Base-by-base conservation (phyloP, 2,329 filamentous ascomycete genomes). In the Aureobasidium sp. region DNA sequence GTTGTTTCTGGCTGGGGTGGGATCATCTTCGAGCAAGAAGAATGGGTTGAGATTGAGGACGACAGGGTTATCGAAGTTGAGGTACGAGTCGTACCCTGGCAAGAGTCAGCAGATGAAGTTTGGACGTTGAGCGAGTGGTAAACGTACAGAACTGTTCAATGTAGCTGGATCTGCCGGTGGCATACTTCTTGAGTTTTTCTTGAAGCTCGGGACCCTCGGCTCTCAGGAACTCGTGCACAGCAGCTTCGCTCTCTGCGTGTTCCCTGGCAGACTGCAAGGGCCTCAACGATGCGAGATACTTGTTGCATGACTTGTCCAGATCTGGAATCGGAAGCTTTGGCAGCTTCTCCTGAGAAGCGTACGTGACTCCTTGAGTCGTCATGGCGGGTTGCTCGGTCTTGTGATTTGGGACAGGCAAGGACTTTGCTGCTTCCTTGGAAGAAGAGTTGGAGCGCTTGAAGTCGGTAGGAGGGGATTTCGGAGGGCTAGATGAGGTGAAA, bases 21-120 rank as follows among this genome's bases (percentile, higher is more conserved):
- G 94, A 69, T 99, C 94, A 78, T 99, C 94, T 74, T 96, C 94
- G 57, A 99, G 81, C 60, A 99, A 79, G 77, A 99, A 99, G 77
- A 99, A 99, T 0, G 94, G 94, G 70, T 99, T 99, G 65, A 99
- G 78, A 75, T 99, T 97, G 66, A 99, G 82, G 42, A 99, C 94
- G 42, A 99, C 94, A 0, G 94, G 92, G 69, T 96, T 97, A 72
- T 97, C 94, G 71, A 88, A 99, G 76, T 97, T 97, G 64, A 99
- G 81, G 71, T 97, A 99, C 31, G 94, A 97, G 73, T 99, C 94
- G 72, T 97, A 97, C 94, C 92, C 92, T 96, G 63, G 45, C 6
- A 19, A 6, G 15, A 3, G 27, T 58, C 15, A 61, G 65, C 31
- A n/a, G 45, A 27, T 25, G 40, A 15, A 9, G 6, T 4, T 3